A percentile compares a stretch with the other conserved stretches of the same genome.
These are phyloP conservation scores for Phoma sp. DNA, from an alignment of 2,329 filamentous ascomycete genomes.

Conservation along the genomic window DNA sequence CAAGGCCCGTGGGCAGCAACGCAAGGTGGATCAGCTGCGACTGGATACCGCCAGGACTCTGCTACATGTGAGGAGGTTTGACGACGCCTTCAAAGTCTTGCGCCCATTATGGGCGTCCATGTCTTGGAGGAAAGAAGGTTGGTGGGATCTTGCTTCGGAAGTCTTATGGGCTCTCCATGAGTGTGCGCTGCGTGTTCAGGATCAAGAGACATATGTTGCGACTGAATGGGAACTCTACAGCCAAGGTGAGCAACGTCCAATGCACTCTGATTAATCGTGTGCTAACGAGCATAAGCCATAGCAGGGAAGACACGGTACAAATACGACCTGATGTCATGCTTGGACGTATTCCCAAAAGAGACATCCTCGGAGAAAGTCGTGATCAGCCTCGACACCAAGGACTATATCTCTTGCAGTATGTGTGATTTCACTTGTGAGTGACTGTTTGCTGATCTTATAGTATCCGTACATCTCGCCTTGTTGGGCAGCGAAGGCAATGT, in stretches of 20 bases:
- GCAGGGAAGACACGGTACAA: constrained; percentile 42
- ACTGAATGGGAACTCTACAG: constrained; percentile 64
- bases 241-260: constrained; percentile 28
- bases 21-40: constrained; percentile 61
- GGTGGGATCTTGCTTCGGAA: constrained; percentile 63
- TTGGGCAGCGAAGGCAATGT: constrained; percentile 63
- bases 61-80: constrained; percentile 57
- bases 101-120: constrained; percentile 61
- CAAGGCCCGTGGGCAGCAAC: constrained; percentile 57
- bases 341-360: constrained; percentile 47
- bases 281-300: constrained; percentile 37
- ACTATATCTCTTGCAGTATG: constrained; percentile 59
- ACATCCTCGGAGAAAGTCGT: constrained; percentile 51
- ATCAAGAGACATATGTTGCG: constrained; percentile 57
- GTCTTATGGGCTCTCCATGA: constrained; percentile 62
- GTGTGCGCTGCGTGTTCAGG: constrained; percentile 55
- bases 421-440: constrained; percentile 40
- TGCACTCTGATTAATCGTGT: too few species aligned
- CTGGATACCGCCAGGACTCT: constrained; percentile 63
- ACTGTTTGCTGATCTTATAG: constrained; percentile 38
- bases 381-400: constrained; percentile 56
- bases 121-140: constrained; percentile 66
- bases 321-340: constrained; percentile 56
- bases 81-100: constrained; percentile 59
- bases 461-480: constrained; percentile 61